Percentiles rank a stretch among this genome's conserved stretches.
Conservation (phyloP, 495 filamentous ascomycete species). For the Penicillium waksmanii region DNA sequence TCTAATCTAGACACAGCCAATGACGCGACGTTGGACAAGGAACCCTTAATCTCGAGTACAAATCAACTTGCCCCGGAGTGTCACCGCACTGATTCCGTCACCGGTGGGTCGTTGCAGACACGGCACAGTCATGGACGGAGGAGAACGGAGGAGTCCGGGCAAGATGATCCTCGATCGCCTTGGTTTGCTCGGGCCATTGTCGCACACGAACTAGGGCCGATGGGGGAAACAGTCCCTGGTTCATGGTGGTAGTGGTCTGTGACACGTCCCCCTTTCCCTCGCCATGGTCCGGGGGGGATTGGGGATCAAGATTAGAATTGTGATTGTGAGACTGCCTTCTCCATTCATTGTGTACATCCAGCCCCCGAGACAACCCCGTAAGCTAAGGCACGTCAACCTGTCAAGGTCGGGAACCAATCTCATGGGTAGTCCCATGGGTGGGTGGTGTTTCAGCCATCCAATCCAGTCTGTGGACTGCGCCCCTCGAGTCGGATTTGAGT, state of each 20-base stretch:
- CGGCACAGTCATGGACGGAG: conserved; percentile 17
- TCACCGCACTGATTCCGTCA: conserved; percentile 20
- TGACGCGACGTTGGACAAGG: not conserved
- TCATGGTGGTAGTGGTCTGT: not conserved
- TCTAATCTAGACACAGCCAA: conserved; percentile 15
- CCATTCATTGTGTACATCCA: not conserved
- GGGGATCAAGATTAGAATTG: not conserved
- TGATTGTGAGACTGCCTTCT: not conserved
- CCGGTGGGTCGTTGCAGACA: conserved; percentile 22
- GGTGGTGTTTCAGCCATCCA: conserved; percentile 15
- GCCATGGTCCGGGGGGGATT: not conserved
- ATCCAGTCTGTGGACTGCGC: not conserved
- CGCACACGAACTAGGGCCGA: conserved; percentile 12
- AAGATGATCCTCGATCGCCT: conserved; percentile 14
- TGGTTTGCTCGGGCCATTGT: conserved; percentile 14
- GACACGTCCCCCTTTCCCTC: not conserved
- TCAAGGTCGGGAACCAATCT: conserved; percentile 7
- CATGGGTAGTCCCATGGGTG: conserved; percentile 15
- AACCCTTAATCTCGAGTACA: conserved; percentile 12
- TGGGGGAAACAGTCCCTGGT: conserved; percentile 10
- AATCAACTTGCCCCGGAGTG: conserved; percentile 17
- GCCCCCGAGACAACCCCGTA: not conserved
- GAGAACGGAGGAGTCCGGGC: conserved; percentile 18
- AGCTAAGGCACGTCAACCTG: conserved; percentile 9
- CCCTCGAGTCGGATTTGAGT: conserved; percentile 6